Evolutionary conservation across 495 filamentous ascomycete genomes (phyloP).

Genomic region (Annulohypoxylon maeteangense): DNA sequence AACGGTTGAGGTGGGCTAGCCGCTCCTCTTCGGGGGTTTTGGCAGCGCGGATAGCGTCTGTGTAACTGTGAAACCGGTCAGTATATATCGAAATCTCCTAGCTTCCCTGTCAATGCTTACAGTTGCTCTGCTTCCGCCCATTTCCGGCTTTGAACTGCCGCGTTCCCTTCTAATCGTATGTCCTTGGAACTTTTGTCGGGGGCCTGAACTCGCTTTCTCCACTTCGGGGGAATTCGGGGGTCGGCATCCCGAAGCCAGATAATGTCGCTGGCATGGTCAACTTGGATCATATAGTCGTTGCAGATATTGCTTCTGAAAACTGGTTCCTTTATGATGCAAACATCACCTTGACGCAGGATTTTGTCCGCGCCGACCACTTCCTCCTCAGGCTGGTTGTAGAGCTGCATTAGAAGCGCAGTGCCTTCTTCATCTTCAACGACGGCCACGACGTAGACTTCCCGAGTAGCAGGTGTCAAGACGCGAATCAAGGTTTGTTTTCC

Average conservation of each 20-base stretch:
- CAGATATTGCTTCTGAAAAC: constrained; percentile 56
- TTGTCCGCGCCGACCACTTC: constrained; percentile 32
- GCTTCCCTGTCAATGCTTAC: constrained; percentile 10
- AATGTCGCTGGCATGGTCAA: constrained; percentile 65
- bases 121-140: constrained; percentile 39
- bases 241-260: constrained; percentile 48
- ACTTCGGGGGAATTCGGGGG: constrained; percentile 48
- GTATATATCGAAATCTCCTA: background rate
- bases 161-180: constrained; percentile 58
- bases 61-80: constrained; percentile 39
- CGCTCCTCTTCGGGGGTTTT: constrained; percentile 18
- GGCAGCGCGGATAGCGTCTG: constrained; percentile 31
- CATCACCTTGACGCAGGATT: constrained; percentile 45
- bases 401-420: constrained; percentile 51
- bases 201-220: constrained; percentile 45
- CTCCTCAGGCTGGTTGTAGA: constrained; percentile 54
- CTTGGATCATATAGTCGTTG: constrained; percentile 56
- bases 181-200: constrained; percentile 41
- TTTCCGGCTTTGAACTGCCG: constrained; percentile 41
- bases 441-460: constrained; percentile 51
- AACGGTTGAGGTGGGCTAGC: constrained; percentile 52
- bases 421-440: constrained; percentile 62
- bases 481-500: constrained; percentile 54
- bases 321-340: constrained; percentile 64
- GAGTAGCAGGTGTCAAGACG: constrained; percentile 50